Conservation (phyloP, 345 rosid species). For the Eucalyptus shirleyi region DNA sequence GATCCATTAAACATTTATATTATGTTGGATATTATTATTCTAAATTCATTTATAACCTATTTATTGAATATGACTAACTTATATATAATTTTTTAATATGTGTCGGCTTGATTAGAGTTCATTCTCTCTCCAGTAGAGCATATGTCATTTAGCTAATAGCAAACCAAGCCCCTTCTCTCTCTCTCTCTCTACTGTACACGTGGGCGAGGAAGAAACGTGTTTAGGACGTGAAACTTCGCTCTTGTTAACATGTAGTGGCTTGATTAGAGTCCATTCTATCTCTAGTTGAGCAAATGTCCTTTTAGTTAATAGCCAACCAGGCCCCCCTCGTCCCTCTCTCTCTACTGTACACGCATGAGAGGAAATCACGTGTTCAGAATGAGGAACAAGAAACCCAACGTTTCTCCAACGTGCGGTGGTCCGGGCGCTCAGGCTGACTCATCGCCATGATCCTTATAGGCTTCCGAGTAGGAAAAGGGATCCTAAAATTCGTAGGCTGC, state of each 20-base stretch:
- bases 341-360: neutral
- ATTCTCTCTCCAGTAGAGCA: too few relatives aligned
- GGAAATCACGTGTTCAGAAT: neutral
- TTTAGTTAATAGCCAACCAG: neutral
- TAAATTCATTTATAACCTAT: rapidly evolving
- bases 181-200: neutral
- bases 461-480: neutral
- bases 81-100: neutral
- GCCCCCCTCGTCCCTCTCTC: neutral
- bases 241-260: neutral
- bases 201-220: neutral
- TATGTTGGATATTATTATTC: too few relatives aligned
- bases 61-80: too few relatives aligned
- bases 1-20: too few relatives aligned
- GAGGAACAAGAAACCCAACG: neutral
- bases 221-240: neutral
- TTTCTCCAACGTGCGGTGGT: neutral
- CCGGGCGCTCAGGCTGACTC: neutral
- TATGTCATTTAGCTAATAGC: neutral
- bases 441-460: neutral
- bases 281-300: neutral
- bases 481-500: neutral
- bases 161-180: too few relatives aligned
- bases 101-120: neutral
- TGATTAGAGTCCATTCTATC: neutral